A percentile compares a stretch with the other conserved stretches of the same genome.
These are phyloP conservation scores for Afroboletus lepidellus DNA, from an alignment of 1,284 basidiomycete species.

Conservation along the genomic window DNA sequence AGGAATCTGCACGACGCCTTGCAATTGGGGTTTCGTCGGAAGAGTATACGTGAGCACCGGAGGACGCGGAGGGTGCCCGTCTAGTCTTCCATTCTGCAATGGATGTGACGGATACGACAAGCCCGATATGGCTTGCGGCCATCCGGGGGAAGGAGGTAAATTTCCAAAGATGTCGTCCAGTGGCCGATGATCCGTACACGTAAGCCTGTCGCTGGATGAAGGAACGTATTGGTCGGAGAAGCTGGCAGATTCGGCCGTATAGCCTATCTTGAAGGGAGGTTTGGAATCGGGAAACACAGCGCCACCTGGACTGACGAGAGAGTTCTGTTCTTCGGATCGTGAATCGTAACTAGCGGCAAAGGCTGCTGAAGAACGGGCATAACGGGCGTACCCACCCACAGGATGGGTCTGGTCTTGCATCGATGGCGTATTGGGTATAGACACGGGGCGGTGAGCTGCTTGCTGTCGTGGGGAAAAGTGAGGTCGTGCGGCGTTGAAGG, in stretches of 20 bases:
- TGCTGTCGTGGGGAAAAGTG: constrained; percentile 6
- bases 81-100: constrained; percentile 4
- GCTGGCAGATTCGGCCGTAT: constrained; percentile 1
- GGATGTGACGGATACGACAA: neutral
- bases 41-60: constrained; percentile 19
- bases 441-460: neutral
- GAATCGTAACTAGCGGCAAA: neutral
- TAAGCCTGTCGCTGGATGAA: constrained; percentile 31
- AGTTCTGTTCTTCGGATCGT: neutral
- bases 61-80: neutral
- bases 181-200: constrained; percentile 28
- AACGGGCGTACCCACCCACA: neutral
- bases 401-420: neutral
- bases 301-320: neutral
- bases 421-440: neutral
- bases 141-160: neutral
- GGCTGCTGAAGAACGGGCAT: neutral
- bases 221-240: constrained; percentile 26
- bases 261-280: neutral
- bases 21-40: constrained; percentile 20
- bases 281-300: neutral
- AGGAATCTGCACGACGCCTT: constrained; percentile 25
- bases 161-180: constrained; percentile 28
- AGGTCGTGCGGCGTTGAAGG: neutral
- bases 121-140: constrained; percentile 3